Base-by-base conservation (phyloP, 441 rosid species). In the Aleurites moluccanus region DNA sequence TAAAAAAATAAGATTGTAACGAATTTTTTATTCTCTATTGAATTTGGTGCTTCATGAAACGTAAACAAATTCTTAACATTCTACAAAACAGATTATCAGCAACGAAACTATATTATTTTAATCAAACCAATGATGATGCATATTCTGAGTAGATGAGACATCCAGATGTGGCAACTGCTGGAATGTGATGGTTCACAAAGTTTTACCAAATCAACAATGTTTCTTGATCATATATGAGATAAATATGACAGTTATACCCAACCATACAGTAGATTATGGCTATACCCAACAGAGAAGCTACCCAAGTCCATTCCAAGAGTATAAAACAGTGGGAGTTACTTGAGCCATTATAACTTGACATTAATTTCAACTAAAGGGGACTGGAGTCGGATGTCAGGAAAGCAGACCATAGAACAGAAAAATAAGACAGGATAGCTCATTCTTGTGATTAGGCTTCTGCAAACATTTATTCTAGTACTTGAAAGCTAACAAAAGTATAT, bases 371-470 rank as follows among this genome's bases (percentile, higher is more conserved):
- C 55, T 30, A 10, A 33, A 53, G 62, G 30, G 33, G 5, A 49
- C 28, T 38, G 20, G 18, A 33, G 63, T 52, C 47, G 3, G 57
- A 67, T 67, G 57, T 27, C 14, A 11, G 20, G 8, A 49, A 69
- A 55, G 62, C 38, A 14, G 21, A 70, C 23, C 64, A 56, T 56
- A 6, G 33, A 4, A 70, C 52, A 55, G 50, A 70, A 70, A 67
- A 45, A 21, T 56, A 21, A 14, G 52, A 57, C 44, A 38, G 33
- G 30, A 0, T 10, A 56, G 2, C 20, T 55, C 50, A 69, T 6
- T 20, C 35, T 6, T 13, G 7, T 25, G 25, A 45, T 35, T 18
- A 21, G 30, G 52, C 52, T 11, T 35, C 50, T 35, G 64, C 6
- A 69, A 21, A 70, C n/a, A 56, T 55, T 11, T 33, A 33, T 55